phyloP scores from a whole-genome alignment of 2,329 filamentous ascomycete species.

The Fusarium pseudograminearum region DNA sequence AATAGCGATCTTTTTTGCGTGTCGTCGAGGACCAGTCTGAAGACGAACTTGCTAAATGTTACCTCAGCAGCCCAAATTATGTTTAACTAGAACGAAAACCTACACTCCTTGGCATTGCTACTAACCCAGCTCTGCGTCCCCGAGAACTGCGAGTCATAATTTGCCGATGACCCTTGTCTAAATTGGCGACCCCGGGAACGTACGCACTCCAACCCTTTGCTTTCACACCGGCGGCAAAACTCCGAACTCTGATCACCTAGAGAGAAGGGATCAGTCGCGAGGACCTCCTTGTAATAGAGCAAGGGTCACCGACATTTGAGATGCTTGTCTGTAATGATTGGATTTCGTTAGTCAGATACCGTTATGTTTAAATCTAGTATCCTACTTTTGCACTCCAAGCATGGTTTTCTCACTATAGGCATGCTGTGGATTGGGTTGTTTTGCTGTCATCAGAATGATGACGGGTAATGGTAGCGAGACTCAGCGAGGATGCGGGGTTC shows the following conservation, averaged over 20 bases:
- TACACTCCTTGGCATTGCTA: constrained; percentile 40
- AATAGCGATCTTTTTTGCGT: constrained; percentile 18
- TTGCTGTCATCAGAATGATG: fast-evolving
- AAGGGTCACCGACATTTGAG: constrained; percentile 33
- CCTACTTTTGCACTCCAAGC: constrained; percentile 38
- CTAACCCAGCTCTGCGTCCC: constrained; percentile 39
- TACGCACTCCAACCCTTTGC: constrained; percentile 29
- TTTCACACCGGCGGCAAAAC: constrained; percentile 20
- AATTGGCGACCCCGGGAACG: constrained; percentile 19
- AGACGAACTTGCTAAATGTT: constrained; percentile 15
- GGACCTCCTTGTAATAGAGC: background rate
- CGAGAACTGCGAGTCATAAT: constrained; percentile 41
- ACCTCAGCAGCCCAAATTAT: fast-evolving
- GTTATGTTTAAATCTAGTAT: fast-evolving
- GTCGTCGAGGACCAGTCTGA: constrained; percentile 26
- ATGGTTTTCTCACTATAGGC: constrained; percentile 33
- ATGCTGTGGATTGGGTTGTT: background rate
- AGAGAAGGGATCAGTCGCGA: fast-evolving
- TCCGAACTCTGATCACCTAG: constrained; percentile 26
- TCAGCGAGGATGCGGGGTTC: constrained; percentile 9
- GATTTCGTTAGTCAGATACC: background rate
- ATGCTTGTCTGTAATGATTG: constrained; percentile 29
- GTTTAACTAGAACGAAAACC: fast-evolving
- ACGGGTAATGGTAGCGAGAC: background rate
- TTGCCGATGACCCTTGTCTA: constrained; percentile 39